Base-by-base conservation (phyloP, 768 basidiomycete species). In the Filobasidium floriforme region DNA sequence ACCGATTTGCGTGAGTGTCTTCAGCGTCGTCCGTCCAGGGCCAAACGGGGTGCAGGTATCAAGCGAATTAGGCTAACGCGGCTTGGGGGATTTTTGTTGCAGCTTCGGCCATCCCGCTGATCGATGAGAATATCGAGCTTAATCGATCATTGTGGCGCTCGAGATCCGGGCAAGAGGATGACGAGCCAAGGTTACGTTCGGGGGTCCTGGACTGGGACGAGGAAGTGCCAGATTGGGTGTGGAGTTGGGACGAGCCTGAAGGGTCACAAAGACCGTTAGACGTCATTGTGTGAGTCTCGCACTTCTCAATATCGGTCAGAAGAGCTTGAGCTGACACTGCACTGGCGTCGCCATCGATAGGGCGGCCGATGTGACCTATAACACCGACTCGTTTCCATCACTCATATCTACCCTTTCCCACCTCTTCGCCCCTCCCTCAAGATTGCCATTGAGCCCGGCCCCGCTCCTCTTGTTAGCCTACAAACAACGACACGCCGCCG, bases 301-400 rank as follows among this genome's bases (percentile, higher is more conserved):
- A 28, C 24, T 32, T 41, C 44, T 29, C n/a, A n/a, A 4, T 41
- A 60, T 52, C n/a, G 37, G 19, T 32, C 9, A n/a, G n/a, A 37
- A 37, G 32, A n/a, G n/a, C n/a, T n/a, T n/a, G n/a, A n/a, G n/a
- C n/a, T n/a, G n/a, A n/a, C n/a, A 32, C 41, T 59, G 66, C 52
- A 70, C 24, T 19, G 12, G 26, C 41, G 28, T 18, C 44, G 26
- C 22, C 15, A 49, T 55, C 46, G 11, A 43, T 70, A 92, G 91
- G 52, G 90, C 93, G 86, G 89, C 91, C 14, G 92, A 96, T 72
- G 89, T 93, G 9, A 88, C 90, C 0, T 94, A 93, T 80, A 94
- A 94, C 79, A 90, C 89, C 0, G 80, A 86, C 0, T 88, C 90
- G 1, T 96, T 94, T 76, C 85, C 88, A 1, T 82, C 88, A 0